A percentile compares a stretch with the other conserved stretches of the same genome.
Conservation (phyloP, 2,329 filamentous ascomycete species). For the Mycosphaerella sp. region DNA sequence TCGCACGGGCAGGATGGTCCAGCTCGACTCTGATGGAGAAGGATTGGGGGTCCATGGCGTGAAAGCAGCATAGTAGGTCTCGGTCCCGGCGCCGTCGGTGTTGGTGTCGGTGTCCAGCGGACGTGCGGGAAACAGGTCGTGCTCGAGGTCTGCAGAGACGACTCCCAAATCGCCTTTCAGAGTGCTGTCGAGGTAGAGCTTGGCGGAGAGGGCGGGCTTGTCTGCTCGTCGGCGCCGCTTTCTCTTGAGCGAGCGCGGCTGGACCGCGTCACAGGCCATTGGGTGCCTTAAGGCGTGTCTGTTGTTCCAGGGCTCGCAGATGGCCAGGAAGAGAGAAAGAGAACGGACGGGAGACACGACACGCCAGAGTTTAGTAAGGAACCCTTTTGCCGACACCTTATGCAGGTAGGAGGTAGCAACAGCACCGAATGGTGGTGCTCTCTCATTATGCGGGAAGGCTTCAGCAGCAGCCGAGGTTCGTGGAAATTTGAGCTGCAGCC, state of each 20-base stretch:
- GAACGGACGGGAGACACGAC: too few relatives aligned
- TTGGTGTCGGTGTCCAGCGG: constrained; percentile 34
- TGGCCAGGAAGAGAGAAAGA: too few relatives aligned
- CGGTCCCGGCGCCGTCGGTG: constrained; percentile 37
- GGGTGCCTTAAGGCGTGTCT: constrained; percentile 12
- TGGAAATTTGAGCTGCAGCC: background rate
- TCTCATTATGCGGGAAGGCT: too few relatives aligned
- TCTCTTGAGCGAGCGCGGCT: constrained; percentile 45
- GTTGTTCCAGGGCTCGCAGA: background rate
- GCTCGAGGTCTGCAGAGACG: constrained; percentile 77
- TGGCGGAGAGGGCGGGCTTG: constrained; percentile 69
- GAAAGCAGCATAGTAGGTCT: constrained; percentile 59
- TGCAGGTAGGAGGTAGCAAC: too few relatives aligned
- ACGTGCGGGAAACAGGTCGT: constrained; percentile 62
- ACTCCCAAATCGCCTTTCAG: constrained; percentile 79
- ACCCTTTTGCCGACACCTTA: too few relatives aligned
- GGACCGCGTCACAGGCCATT: constrained; percentile 43
- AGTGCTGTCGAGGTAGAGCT: constrained; percentile 76
- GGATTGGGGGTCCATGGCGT: constrained; percentile 62
- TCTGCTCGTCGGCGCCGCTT: constrained; percentile 50
- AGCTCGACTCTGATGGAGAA: constrained; percentile 57
- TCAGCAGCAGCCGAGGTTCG: too few relatives aligned
- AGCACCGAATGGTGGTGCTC: too few relatives aligned
- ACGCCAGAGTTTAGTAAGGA: too few relatives aligned
- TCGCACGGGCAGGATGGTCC: constrained; percentile 77